Conservation (phyloP, 495 filamentous ascomycete species). For the Daldinia caldariorum region DNA sequence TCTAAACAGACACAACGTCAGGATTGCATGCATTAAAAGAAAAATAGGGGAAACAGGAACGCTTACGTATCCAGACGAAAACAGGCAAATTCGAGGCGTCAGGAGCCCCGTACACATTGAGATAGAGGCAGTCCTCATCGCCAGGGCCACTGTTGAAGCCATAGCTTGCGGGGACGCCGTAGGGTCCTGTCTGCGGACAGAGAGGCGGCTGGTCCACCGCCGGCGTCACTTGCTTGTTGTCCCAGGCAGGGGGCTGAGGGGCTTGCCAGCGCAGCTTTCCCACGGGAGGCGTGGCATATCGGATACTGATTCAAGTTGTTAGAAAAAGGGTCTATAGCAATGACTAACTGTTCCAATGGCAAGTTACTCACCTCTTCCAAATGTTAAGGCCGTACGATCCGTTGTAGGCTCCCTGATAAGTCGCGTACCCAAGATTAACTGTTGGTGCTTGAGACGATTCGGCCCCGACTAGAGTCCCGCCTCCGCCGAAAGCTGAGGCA, state of each 20-base stretch:
- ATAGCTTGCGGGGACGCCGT: conserved; percentile 38
- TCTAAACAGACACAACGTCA: conserved; percentile 32
- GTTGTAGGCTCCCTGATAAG: conserved; percentile 51
- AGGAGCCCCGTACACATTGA: conserved; percentile 57
- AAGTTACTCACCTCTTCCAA: conserved; percentile 51
- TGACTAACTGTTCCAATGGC: not conserved
- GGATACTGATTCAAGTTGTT: conserved; percentile 38
- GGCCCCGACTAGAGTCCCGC: not conserved
- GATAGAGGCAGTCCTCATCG: conserved; percentile 63
- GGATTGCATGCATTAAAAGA: conserved; percentile 1
- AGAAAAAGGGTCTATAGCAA: conserved; percentile 12
- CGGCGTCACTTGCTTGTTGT: conserved; percentile 25
- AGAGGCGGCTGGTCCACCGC: conserved; percentile 46
- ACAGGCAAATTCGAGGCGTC: conserved; percentile 54
- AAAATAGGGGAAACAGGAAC: not conserved
- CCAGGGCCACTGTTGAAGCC: conserved; percentile 44
- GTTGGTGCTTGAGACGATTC: conserved; percentile 29
- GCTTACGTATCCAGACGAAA: conserved; percentile 52
- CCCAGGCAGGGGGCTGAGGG: conserved; percentile 41
- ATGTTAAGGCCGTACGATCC: conserved; percentile 49
- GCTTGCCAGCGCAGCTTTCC: conserved; percentile 48
- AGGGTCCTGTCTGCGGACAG: conserved; percentile 48
- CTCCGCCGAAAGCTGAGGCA: conserved; percentile 3
- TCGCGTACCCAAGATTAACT: conserved; percentile 55
- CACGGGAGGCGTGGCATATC: conserved; percentile 51